These are phyloP conservation scores for Aspergillus nomiae DNA, from an alignment of 2,329 filamentous ascomycete species.

Conservation along the genomic window DNA sequence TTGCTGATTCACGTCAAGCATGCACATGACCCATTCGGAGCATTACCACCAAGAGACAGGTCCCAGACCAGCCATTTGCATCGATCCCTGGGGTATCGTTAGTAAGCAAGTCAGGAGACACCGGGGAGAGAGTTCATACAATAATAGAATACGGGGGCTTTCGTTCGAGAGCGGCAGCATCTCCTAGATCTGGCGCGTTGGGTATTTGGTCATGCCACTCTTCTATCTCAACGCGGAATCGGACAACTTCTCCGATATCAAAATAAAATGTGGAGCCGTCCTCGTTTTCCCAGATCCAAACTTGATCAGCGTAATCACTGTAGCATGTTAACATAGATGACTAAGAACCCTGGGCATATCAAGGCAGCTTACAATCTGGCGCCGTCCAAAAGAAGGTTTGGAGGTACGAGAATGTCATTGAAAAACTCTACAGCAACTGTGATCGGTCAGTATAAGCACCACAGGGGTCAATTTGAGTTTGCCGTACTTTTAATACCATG, in stretches of 20 bases:
- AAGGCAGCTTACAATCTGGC: constrained; percentile 67
- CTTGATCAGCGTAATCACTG: constrained; percentile 72
- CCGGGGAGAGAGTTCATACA: constrained; percentile 28
- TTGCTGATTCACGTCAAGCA: constrained; percentile 2
- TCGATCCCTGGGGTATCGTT: constrained; percentile 41
- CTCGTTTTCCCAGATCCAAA: constrained; percentile 81
- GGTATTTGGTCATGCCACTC: constrained; percentile 89
- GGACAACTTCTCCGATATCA: constrained; percentile 85
- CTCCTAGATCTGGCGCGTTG: constrained; percentile 65
- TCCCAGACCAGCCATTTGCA: constrained; percentile 49
- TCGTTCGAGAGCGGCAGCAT: constrained; percentile 60
- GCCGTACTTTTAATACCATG: constrained; percentile 69
- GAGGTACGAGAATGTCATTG: constrained; percentile 82
- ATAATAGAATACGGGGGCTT: constrained; percentile 57
- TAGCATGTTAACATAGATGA: constrained; percentile 23
- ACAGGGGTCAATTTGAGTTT: constrained; percentile 1
- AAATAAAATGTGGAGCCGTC: constrained; percentile 77
- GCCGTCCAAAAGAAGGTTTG: constrained; percentile 72
- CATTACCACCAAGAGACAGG: constrained; percentile 49
- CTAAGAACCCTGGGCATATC: background rate
- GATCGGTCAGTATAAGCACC: constrained; percentile 16
- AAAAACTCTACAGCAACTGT: constrained; percentile 87
- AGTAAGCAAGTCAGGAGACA: constrained; percentile 3
- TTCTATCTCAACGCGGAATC: constrained; percentile 83
- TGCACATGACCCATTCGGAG: background rate